phyloP scores from a whole-genome alignment of 768 basidiomycete genomes.

The Podaxis sp. region DNA sequence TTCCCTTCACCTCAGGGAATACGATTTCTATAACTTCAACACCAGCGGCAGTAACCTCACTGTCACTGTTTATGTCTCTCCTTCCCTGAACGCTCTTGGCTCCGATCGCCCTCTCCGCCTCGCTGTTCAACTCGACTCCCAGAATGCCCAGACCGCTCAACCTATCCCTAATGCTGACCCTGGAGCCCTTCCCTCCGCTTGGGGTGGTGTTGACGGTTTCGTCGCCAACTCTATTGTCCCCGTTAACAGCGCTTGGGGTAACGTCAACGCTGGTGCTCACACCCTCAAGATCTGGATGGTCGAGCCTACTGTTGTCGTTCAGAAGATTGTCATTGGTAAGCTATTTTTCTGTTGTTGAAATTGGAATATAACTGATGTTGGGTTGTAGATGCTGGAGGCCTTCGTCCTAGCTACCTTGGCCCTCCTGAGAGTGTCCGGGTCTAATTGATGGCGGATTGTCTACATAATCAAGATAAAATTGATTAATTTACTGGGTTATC shows the following conservation, averaged over 20 bases:
- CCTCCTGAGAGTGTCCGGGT: slow-evolving; percentile 54
- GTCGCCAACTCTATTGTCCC: slow-evolving; percentile 51
- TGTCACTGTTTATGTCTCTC: slow-evolving; percentile 46
- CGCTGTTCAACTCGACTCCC: slow-evolving; percentile 49
- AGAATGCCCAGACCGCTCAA: slow-evolving; percentile 37
- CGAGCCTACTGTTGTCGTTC: slow-evolving; percentile 57
- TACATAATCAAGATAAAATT: not conserved
- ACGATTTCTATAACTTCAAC: slow-evolving; percentile 65
- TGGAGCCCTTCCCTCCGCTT: slow-evolving; percentile 42
- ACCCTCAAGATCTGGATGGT: slow-evolving; percentile 61
- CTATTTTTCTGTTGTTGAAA: not conserved
- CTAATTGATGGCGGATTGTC: slow-evolving; percentile 9
- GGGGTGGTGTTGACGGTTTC: slow-evolving; percentile 49
- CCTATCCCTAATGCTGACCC: slow-evolving; percentile 47
- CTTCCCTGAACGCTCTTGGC: slow-evolving; percentile 52
- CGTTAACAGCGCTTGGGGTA: slow-evolving; percentile 36
- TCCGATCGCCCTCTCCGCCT: slow-evolving; percentile 47
- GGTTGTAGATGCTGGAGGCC: slow-evolving; percentile 51
- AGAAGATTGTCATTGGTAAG: slow-evolving; percentile 60
- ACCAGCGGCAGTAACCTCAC: slow-evolving; percentile 44
- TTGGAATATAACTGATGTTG: not conserved
- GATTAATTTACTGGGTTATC: not conserved
- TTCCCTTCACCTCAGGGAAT: slow-evolving; percentile 39
- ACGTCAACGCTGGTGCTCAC: slow-evolving; percentile 49
- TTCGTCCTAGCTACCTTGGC: slow-evolving; percentile 56